A percentile compares a stretch with the other conserved stretches of the same genome.
Evolutionary conservation across 257 asterid species (phyloP).

Genomic region (Parsonsia alboflavescens): DNA sequence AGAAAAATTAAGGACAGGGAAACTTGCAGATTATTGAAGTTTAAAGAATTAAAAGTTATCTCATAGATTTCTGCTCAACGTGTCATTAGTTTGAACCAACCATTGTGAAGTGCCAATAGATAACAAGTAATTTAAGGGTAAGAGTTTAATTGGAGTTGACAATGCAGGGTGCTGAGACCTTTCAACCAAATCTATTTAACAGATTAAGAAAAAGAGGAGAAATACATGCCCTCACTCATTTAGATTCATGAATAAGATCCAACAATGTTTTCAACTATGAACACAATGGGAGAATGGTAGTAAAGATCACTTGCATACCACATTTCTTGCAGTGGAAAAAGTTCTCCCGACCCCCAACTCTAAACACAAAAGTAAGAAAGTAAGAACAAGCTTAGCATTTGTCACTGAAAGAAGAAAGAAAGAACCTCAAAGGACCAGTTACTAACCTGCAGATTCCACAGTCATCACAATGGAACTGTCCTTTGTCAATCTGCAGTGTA

Average conservation of each 20-base stretch:
- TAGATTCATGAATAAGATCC: neutral
- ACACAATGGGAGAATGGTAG: neutral
- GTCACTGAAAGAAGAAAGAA: neutral
- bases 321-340: conserved; percentile 92
- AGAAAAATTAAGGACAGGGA: neutral
- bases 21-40: neutral
- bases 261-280: neutral
- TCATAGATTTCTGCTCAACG: neutral
- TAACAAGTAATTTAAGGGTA: neutral
- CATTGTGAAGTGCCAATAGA: neutral
- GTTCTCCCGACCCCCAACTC: conserved; percentile 88
- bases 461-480: conserved; percentile 88
- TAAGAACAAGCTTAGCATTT: neutral
- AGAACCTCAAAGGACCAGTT: neutral
- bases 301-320: conserved; percentile 38
- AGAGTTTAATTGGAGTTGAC: neutral
- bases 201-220: neutral
- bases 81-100: neutral
- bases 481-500: conserved; percentile 61
- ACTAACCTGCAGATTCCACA: conserved; percentile 95
- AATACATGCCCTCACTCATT: neutral
- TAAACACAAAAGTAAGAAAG: conserved; percentile 16
- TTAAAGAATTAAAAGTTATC: neutral
- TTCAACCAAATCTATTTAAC: neutral
- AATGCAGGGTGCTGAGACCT: neutral